Evolutionary conservation across 2,329 filamentous ascomycete genomes (phyloP).

Genomic region (Coniochaeta ligniaria): DNA sequence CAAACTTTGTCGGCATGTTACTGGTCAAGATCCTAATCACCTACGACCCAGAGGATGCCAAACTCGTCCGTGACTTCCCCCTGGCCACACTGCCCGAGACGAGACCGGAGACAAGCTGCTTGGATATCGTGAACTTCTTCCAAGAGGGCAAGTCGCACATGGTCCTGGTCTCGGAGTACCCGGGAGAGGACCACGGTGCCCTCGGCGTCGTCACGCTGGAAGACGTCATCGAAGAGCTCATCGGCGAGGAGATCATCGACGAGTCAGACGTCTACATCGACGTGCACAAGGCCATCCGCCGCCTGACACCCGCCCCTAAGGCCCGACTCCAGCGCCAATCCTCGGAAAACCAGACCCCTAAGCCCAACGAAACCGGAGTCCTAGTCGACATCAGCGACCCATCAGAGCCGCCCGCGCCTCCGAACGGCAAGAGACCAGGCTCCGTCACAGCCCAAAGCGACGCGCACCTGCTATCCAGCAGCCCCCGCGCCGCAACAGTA

Average conservation of each 20-base stretch:
- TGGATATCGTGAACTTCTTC: constrained; percentile 99
- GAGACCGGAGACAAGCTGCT: constrained; percentile 85
- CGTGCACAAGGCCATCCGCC: constrained; percentile 94
- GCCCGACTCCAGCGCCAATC: constrained; percentile 44
- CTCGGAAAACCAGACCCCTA: constrained; percentile 20
- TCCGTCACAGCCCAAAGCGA: constrained; percentile 32
- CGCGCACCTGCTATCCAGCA: constrained; percentile 30
- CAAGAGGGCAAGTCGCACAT: constrained; percentile 99
- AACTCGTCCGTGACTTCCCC: constrained; percentile 81
- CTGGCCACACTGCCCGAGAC: constrained; percentile 94
- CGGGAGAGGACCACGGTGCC: constrained; percentile 85
- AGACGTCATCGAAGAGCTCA: constrained; percentile 96
- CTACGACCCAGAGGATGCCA: constrained; percentile 91
- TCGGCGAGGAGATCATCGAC: constrained; percentile 99
- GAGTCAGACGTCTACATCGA: constrained; percentile 98
- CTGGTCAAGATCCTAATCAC: constrained; percentile 98
- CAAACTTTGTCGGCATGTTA: constrained; percentile 95
- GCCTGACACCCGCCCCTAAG: constrained; percentile 77
- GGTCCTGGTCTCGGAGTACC: constrained; percentile 86
- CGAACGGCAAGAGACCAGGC: constrained; percentile 20
- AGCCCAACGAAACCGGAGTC: constrained; percentile 14
- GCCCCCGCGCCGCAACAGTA: constrained; percentile 47
- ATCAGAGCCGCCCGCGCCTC: constrained; percentile 8
- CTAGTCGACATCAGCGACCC: constrained; percentile 18
- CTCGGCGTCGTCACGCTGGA: constrained; percentile 92